Conservation (phyloP, 2,329 filamentous ascomycete genomes). For the Fusarium coffeatum region DNA sequence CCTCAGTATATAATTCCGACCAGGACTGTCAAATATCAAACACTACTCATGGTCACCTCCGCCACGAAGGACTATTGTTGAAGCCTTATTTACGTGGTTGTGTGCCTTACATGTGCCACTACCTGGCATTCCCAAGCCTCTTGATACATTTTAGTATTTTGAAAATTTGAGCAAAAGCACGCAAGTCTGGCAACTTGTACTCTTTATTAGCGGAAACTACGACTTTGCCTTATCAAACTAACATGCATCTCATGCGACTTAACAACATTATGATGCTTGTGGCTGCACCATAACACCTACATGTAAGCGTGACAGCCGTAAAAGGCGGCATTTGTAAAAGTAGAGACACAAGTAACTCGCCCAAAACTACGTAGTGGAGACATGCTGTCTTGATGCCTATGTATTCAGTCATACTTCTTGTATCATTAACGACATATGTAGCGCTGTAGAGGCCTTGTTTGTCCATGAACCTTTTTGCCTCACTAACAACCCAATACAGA, state of each 20-base stretch:
- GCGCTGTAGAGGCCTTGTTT: neutral
- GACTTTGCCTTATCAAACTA: no score
- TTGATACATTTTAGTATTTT: neutral
- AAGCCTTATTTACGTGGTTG: neutral
- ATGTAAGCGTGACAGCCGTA: neutral
- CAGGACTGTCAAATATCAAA: neutral
- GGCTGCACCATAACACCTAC: neutral
- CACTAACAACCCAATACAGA: neutral
- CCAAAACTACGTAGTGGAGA: neutral
- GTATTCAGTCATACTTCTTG: neutral
- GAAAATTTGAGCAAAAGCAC: slow-evolving; percentile 7
- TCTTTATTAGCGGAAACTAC: neutral
- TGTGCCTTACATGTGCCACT: no score
- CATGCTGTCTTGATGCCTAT: neutral
- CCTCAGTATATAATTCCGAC: neutral
- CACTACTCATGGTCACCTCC: neutral
- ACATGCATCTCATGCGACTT: neutral
- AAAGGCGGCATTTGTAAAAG: neutral
- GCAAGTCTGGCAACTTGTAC: no score
- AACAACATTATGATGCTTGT: neutral
- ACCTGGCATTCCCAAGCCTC: neutral
- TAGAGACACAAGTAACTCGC: neutral
- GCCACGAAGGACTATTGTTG: neutral
- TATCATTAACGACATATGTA: neutral
- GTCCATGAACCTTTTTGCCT: neutral